phyloP scores from a whole-genome alignment of 2,329 filamentous ascomycete genomes.

The Aspergillus sp. region DNA sequence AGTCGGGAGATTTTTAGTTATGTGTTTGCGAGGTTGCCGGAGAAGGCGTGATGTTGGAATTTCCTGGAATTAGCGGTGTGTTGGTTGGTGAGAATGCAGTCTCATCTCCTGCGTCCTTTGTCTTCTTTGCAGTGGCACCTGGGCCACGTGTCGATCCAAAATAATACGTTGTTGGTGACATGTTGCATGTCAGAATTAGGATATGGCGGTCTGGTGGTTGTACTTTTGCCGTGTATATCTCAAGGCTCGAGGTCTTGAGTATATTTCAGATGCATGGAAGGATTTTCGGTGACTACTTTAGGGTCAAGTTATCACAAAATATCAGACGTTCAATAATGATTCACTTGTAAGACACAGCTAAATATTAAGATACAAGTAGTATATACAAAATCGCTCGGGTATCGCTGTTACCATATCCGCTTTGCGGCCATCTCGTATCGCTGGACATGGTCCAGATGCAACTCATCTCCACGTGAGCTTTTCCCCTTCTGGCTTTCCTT shows the following conservation, averaged over 20 bases:
- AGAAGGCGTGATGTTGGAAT: slow-evolving; percentile 16
- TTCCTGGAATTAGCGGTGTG: background rate
- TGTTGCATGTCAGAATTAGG: too few species aligned
- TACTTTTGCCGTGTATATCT: too few species aligned
- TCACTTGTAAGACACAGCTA: background rate
- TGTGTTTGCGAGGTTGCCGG: slow-evolving; percentile 71
- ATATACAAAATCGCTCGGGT: background rate
- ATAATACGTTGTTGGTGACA: too few species aligned
- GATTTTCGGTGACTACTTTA: too few species aligned
- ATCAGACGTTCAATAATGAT: background rate
- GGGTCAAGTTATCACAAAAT: background rate
- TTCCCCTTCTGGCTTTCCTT: slow-evolving; percentile 62
- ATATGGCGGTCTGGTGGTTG: too few species aligned
- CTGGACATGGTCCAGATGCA: slow-evolving; percentile 65
- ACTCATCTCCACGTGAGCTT: slow-evolving; percentile 53
- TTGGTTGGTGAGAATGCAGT: background rate
- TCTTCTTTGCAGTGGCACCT: background rate
- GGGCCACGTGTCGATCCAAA: too few species aligned
- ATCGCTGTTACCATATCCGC: slow-evolving; percentile 74
- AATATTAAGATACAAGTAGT: background rate
- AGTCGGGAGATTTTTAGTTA: slow-evolving; percentile 86
- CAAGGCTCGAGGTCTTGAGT: too few species aligned
- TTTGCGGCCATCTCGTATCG: slow-evolving; percentile 96
- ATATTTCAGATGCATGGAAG: too few species aligned
- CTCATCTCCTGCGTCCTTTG: background rate